phyloP scores from a whole-genome alignment of 768 basidiomycete species.

The Boletus sp. region DNA sequence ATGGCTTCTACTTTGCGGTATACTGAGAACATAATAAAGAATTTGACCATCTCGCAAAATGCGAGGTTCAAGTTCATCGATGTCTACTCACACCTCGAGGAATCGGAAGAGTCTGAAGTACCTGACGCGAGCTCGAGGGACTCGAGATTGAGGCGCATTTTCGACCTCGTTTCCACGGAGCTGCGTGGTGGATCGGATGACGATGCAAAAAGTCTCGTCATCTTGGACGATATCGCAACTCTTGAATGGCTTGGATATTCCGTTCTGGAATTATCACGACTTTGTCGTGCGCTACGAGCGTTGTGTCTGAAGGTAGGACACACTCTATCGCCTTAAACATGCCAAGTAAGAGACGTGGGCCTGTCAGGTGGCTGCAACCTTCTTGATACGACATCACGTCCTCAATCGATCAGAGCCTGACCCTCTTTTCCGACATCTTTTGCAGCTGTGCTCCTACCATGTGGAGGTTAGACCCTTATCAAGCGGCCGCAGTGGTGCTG shows the following conservation, averaged over 20 bases:
- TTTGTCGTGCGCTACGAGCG: constrained; percentile 56
- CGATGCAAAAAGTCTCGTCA: constrained; percentile 39
- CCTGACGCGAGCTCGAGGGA: constrained; percentile 7
- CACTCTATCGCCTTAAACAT: neutral
- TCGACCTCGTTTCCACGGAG: constrained; percentile 34
- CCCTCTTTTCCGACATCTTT: constrained; percentile 53
- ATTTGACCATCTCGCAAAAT: constrained; percentile 33
- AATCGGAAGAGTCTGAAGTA: constrained; percentile 3
- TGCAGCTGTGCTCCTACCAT: constrained; percentile 65
- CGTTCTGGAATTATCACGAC: constrained; percentile 47
- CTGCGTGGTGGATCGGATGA: constrained; percentile 15
- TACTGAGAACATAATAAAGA: constrained; percentile 23
- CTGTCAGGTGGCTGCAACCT: constrained; percentile 47
- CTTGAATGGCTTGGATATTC: constrained; percentile 72
- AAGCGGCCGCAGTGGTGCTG: constrained; percentile 72
- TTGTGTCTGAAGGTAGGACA: constrained; percentile 51
- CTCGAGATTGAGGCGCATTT: constrained; percentile 30
- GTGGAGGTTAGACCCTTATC: constrained; percentile 68
- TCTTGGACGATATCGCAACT: constrained; percentile 67
- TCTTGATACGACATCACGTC: constrained; percentile 65
- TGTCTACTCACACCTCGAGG: constrained; percentile 37
- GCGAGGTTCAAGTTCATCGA: constrained; percentile 55
- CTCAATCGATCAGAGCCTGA: constrained; percentile 53
- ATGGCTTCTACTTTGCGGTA: neutral
- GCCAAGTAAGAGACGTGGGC: neutral